Percentiles rank a stretch among this genome's conserved stretches.
These are phyloP conservation scores for Phytophthora pisi DNA, from an alignment of 352 stramenopile genomes.

Conservation along the genomic window DNA sequence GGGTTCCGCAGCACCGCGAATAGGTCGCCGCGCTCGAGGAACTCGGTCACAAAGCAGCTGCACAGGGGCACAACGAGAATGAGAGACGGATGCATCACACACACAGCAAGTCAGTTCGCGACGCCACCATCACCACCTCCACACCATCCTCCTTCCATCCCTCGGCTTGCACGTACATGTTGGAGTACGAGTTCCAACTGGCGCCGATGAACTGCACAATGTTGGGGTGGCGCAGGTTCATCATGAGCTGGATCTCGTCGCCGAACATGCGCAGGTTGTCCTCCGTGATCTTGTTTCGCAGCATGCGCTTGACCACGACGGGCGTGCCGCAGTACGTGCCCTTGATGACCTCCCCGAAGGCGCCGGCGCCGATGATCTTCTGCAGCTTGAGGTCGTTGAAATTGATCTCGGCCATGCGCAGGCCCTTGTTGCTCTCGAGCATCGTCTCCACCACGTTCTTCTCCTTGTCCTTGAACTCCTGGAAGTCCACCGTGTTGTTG, in stretches of 20 bases:
- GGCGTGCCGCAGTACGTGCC: constrained; percentile 89
- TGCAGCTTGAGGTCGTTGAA: constrained; percentile 90
- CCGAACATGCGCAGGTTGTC: constrained; percentile 90
- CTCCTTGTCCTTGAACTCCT: constrained; percentile 87
- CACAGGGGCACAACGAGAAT: constrained; percentile 1
- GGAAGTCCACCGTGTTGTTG: constrained; percentile 77
- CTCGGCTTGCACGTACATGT: constrained; percentile 71
- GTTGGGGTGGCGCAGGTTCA: constrained; percentile 89
- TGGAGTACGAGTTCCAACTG: constrained; percentile 92
- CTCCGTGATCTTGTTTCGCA: constrained; percentile 89
- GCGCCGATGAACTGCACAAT: constrained; percentile 91
- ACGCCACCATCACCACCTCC: not conserved
- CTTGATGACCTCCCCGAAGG: constrained; percentile 90
- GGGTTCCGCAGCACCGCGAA: constrained; percentile 83
- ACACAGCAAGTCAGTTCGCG: constrained; percentile 14
- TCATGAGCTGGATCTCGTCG: constrained; percentile 91
- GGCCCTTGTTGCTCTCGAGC: constrained; percentile 86
- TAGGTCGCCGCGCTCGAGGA: constrained; percentile 84
- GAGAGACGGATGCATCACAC: not conserved
- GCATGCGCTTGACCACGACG: constrained; percentile 90
- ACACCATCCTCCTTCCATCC: not conserved
- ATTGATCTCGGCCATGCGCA: constrained; percentile 90
- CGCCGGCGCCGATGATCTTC: constrained; percentile 87
- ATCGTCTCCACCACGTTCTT: constrained; percentile 90
- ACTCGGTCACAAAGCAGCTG: constrained; percentile 90